Conservation (phyloP, 345 rosid genomes). For the Eucalyptus pumila region DNA sequence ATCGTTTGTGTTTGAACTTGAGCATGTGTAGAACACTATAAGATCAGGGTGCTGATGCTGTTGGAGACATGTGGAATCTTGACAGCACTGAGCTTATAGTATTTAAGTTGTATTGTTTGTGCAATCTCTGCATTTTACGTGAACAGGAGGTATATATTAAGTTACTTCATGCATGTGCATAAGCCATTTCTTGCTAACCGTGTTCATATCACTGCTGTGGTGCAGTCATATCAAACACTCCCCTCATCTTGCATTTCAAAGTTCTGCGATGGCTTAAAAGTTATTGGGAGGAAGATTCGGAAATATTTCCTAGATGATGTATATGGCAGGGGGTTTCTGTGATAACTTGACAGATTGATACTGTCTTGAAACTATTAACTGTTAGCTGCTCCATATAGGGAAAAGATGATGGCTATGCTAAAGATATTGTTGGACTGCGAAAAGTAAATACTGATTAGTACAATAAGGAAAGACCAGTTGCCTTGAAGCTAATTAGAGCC, state of each 20-base stretch:
- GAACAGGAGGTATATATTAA: neutral
- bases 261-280: neutral
- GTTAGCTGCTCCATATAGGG: neutral
- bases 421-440: neutral
- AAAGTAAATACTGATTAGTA: neutral
- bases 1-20: neutral
- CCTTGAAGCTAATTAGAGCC: neutral
- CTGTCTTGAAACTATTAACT: neutral
- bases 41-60: neutral
- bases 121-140: neutral
- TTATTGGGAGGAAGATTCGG: neutral
- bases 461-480: neutral
- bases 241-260: neutral
- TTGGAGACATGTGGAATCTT: neutral
- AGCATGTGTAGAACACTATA: neutral
- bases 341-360: neutral
- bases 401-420: neutral
- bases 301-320: neutral
- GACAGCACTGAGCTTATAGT: neutral
- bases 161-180: neutral
- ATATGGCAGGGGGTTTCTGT: neutral
- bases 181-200: neutral
- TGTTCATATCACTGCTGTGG: neutral
- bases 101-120: neutral
- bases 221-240: neutral